Percentiles rank a stretch among this genome's conserved stretches.
Evolutionary conservation across 768 basidiomycete species (phyloP).

Genomic region (Gymnopilus junonius): DNA sequence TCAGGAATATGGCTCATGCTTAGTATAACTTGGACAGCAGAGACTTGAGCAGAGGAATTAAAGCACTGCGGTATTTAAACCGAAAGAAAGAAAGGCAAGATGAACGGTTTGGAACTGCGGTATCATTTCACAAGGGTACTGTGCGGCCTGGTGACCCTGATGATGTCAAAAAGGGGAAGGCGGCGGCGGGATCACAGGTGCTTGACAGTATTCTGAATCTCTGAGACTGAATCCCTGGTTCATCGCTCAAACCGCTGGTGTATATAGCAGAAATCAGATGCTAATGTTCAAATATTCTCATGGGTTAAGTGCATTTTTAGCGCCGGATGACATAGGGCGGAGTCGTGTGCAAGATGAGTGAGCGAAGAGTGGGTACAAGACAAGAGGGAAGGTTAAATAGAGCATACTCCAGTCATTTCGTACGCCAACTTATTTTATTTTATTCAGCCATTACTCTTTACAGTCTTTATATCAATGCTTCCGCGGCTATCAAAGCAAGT

Average conservation of each 20-base stretch:
- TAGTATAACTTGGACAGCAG: neutral
- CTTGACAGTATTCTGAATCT: too few species aligned
- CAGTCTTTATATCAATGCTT: neutral
- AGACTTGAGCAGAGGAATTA: neutral
- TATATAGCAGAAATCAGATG: neutral
- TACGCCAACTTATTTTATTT: too few species aligned
- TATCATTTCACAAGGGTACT: neutral
- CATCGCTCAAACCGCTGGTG: too few species aligned
- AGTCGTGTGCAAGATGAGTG: neutral
- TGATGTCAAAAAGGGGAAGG: neutral
- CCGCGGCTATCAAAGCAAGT: neutral
- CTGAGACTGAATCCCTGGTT: too few species aligned
- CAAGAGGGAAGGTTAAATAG: too few species aligned
- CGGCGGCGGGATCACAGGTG: too few species aligned
- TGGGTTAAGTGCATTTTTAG: neutral
- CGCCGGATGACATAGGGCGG: neutral
- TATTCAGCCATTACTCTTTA: too few species aligned
- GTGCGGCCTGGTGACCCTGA: neutral
- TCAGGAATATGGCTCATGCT: conserved; percentile 51
- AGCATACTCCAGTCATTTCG: neutral
- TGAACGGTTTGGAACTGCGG: neutral
- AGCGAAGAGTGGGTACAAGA: neutral
- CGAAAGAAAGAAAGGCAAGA: neutral
- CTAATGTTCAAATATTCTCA: neutral
- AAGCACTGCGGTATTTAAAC: neutral